These are phyloP conservation scores for Cercospora berteroae DNA, from an alignment of 2,329 filamentous ascomycete genomes.

Conservation along the genomic window DNA sequence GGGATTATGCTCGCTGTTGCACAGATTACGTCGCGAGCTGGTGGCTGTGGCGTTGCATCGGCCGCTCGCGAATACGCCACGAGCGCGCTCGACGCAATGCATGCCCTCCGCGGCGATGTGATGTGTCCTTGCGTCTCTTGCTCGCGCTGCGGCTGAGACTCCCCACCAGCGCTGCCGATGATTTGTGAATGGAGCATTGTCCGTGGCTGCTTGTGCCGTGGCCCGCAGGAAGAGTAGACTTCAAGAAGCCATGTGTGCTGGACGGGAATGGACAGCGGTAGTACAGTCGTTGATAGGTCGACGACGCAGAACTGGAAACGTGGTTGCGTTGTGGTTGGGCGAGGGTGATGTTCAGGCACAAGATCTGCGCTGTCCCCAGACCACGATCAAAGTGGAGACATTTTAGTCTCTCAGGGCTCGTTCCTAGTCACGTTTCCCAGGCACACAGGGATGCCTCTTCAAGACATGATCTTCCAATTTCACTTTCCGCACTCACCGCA, in stretches of 20 bases:
- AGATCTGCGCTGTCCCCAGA: neutral
- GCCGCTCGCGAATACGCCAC: neutral
- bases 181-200: neutral
- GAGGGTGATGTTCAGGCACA: slow-evolving; percentile 2
- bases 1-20: slow-evolving; percentile 5
- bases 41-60: neutral
- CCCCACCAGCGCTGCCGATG: neutral
- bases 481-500: neutral
- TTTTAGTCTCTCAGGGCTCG: slow-evolving; percentile 2
- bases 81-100: slow-evolving; percentile 1
- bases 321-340: neutral
- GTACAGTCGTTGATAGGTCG: neutral
- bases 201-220: neutral
- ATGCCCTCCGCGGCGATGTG: neutral
- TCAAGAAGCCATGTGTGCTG: neutral
- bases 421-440: neutral
- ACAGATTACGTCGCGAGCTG: neutral
- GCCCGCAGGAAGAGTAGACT: neutral
- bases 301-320: neutral
- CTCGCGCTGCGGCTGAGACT: neutral
- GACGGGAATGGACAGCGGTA: neutral
- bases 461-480: neutral
- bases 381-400: neutral
- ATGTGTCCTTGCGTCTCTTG: neutral
- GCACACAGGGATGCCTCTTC: neutral